phyloP scores from a whole-genome alignment of 176 grass and related monocot genomes.

The barley (Hordeum vulgare) region MorexV3_pseudomolecules_assembly NC_058523.1:110337143-110337642 shows the following conservation, averaged over 20 bases:
- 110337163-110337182: constrained; percentile 17
- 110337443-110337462: not conserved
- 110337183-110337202: not conserved
- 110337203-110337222: constrained; percentile 26
- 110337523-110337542: not conserved
- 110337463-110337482: not conserved
- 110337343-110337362: not conserved
- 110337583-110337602: not conserved
- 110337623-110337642: not conserved
- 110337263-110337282: not conserved
- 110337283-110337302: not conserved
- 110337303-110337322: constrained; percentile 14
- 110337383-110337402: not conserved
- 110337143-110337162: constrained; percentile 21
- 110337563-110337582: not conserved
- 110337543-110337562: not conserved
- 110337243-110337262: not conserved
- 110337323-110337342: not conserved
- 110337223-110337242: constrained; percentile 12
- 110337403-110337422: not conserved
- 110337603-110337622: not conserved
- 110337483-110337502: not conserved
- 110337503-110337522: not conserved
- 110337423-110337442: not conserved
- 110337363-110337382: not conserved